Evolutionary conservation across 2,329 filamentous ascomycete genomes (phyloP), one percentile per base, ranked within the genome.

Genomic region (Trichoderma aggressivum): DNA sequence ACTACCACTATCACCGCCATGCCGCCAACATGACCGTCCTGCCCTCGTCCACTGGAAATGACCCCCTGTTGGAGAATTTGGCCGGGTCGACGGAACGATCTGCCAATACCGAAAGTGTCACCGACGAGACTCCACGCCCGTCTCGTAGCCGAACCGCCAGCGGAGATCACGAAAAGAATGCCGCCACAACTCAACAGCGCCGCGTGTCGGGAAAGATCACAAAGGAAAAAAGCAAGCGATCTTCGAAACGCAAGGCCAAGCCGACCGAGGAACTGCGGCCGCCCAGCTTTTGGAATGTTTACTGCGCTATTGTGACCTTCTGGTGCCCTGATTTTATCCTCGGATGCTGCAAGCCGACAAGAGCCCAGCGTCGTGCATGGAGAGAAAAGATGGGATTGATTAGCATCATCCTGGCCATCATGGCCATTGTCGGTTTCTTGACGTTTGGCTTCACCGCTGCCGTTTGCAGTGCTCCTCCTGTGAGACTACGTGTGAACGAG

Each of bases 381-480:
- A 89, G 96, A 75, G 96, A 99, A 80, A 99, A 99, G 86, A 97
- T 99, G 86, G 96, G 96, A 3, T 84, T 99, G 71, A 93, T 98
- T 83, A 97, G 94, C 82, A 90, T 99, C 78, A 99, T 99, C 79
- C 79, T 97, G 36, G 79, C 91, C 72, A 94, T 98, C 79, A 97
- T 94, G 85, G 88, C 89, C 11, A 90, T 94, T 78, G 95, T 99
- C 61, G 96, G 96, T 78, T 99, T 95, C 83, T 84, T 99, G 68
- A 99, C 96, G 0, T 99, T 99, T 78, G 96, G 96, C 58, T 99
- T 99, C 82, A 98, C 93, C 5, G 88, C 92, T 72, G 90, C 90
- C 5, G 96, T 99, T 21, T 99, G 96, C 80, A 90, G 92, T 18
- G 81, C 83, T 2, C 91, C 93, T 10, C 89, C 90, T 30, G 83